A percentile compares a stretch with the other conserved stretches of the same genome.
Evolutionary conservation across 2,329 filamentous ascomycete genomes (phyloP).

Genomic region (Trematosphaeria pertusa): DNA sequence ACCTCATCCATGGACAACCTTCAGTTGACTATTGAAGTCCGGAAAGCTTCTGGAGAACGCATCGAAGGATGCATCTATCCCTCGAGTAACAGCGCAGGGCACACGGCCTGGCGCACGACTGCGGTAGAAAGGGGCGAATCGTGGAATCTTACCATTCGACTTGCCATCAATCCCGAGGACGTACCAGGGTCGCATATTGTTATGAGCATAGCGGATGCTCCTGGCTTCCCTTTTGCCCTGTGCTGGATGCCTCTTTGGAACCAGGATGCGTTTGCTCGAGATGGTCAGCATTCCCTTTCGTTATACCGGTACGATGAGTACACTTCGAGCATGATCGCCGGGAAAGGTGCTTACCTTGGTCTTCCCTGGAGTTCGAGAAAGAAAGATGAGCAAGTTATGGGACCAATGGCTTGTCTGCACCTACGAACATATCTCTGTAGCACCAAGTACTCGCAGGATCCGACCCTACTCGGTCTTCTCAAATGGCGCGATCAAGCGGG

Average conservation of each 20-base stretch:
- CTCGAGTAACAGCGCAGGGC: conserved; percentile 77
- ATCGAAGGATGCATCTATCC: conserved; percentile 89
- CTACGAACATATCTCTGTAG: conserved; percentile 90
- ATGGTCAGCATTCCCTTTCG: conserved; percentile 80
- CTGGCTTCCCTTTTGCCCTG: conserved; percentile 86
- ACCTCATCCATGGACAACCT: conserved; percentile 73
- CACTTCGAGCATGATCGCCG: conserved; percentile 75
- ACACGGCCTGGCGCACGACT: conserved; percentile 89
- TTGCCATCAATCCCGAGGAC: conserved; percentile 79
- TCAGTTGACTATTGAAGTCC: conserved; percentile 88
- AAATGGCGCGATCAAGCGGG: conserved; percentile 82
- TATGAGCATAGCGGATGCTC: conserved; percentile 86
- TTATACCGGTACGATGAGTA: conserved; percentile 93
- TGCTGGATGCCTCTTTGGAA: conserved; percentile 96
- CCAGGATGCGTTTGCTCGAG: conserved; percentile 84
- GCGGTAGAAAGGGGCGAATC: conserved; percentile 78
- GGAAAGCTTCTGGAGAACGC: conserved; percentile 76
- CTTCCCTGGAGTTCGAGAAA: conserved; percentile 80
- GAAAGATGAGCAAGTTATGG: conserved; percentile 77
- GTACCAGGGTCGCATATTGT: conserved; percentile 85
- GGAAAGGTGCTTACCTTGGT: conserved; percentile 85
- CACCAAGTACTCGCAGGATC: conserved; percentile 92
- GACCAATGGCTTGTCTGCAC: conserved; percentile 78
- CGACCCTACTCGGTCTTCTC: conserved; percentile 80
- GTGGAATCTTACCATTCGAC: conserved; percentile 88